Evolutionary conservation across 2,329 filamentous ascomycete species (phyloP), one percentile per base, ranked within the genome.

Genomic region (Neodidymelliopsis sp.): DNA sequence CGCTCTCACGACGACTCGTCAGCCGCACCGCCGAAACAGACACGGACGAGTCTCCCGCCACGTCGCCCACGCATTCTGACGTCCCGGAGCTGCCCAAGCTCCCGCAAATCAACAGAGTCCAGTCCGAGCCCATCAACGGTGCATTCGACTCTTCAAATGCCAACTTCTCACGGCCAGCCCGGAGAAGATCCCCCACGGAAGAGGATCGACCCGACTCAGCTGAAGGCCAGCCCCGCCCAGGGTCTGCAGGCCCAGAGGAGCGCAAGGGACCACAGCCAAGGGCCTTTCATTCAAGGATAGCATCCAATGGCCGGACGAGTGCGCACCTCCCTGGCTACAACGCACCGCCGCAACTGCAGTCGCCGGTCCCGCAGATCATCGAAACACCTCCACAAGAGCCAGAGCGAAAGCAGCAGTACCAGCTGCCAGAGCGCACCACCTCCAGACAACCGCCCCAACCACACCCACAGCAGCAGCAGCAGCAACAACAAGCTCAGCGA

Each of bases 1-100:
- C 88, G 0, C 88, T 91, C 59, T 88, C 90, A 1, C 90, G 90
- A 71, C 84, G 93, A 28, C 54, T 85, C 33, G 79, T 79, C 4
- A 81, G 83, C 31, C 84, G 84, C 49, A 81, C 84, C 18, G 77
- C 80, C n/a, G 87, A 88, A 13, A 79, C 79, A 11, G 84, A 87
- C 53, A 78, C 78, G n/a, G 79, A 81, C 13, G 78, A 80, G 43
- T 72, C 76, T 27, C 76, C 77, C 27, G 68, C 76, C 19, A 77
- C 78, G n/a, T 76, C 80, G n/a, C 77, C 79, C 75, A 38, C 78
- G 4, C 55, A 62, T 77, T 34, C 65, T 19, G 65, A 66, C 15
- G 49, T 66, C 13, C 57, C 63, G n/a, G 80, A 79, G 19, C 54
- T 63, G 6, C 62, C 62, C 11, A 61, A 60, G 12, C 38, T 63